Conservation (phyloP, 805 yeast species). For the Kuraishia hungarica region DNA sequence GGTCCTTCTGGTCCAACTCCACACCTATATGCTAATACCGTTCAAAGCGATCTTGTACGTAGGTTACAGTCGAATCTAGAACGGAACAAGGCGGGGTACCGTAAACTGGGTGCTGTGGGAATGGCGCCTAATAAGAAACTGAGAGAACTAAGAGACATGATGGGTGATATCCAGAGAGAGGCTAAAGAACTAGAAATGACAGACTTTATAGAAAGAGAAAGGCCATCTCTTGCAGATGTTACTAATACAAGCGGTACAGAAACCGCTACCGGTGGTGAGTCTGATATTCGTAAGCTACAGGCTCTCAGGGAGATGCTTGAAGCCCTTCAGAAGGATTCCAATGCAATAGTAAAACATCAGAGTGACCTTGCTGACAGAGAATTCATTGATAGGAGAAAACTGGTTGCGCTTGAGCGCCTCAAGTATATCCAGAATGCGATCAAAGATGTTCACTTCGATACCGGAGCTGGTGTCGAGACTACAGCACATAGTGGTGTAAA, state of each 20-base stretch:
- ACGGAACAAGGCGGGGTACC: slow-evolving; percentile 33
- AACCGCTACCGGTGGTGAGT: slow-evolving; percentile 29
- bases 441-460: slow-evolving; percentile 52
- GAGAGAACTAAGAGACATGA: slow-evolving; percentile 66
- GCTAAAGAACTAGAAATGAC: slow-evolving; percentile 83
- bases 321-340: slow-evolving; percentile 62
- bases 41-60: slow-evolving; percentile 24
- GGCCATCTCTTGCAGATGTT: not conserved
- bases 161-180: slow-evolving; percentile 78
- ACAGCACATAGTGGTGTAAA: slow-evolving; percentile 1
- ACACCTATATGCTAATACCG: slow-evolving; percentile 5
- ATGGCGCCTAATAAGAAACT: slow-evolving; percentile 74
- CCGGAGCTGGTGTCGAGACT: slow-evolving; percentile 16
- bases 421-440: slow-evolving; percentile 60
- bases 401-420: slow-evolving; percentile 63
- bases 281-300: slow-evolving; percentile 48
- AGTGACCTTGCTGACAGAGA: slow-evolving; percentile 38
- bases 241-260: not conserved
- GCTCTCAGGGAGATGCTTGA: slow-evolving; percentile 49
- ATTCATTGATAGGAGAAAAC: slow-evolving; percentile 48
- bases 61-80: slow-evolving; percentile 36
- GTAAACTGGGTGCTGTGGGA: slow-evolving; percentile 32
- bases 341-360: slow-evolving; percentile 65
- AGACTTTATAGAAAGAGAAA: slow-evolving; percentile 51
- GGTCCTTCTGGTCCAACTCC: not conserved